Percentiles rank a stretch among this genome's conserved stretches.
phyloP scores from a whole-genome alignment of 345 rosid species.

The Linum usitatissimum region DNA sequence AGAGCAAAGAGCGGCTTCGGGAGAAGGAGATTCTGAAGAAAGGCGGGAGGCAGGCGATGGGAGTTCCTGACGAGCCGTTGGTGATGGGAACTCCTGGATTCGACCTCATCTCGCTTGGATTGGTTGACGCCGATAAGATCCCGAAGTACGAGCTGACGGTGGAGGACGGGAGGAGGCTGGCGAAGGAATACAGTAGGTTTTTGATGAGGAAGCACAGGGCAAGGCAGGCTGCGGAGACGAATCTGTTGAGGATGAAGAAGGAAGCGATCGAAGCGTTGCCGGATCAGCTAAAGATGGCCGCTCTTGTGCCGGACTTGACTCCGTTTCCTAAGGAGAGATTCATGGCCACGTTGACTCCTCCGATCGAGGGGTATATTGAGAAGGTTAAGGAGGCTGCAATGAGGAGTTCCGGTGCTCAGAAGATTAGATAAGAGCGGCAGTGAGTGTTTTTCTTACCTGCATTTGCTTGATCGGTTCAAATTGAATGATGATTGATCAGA shows the following conservation, averaged over 20 bases:
- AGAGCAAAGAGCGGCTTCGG: slow-evolving; percentile 49
- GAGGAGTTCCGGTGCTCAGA: slow-evolving; percentile 57
- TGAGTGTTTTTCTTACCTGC: no score
- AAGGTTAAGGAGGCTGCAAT: slow-evolving; percentile 71
- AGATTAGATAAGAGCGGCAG: slow-evolving; percentile 39
- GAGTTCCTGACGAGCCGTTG: slow-evolving; percentile 51
- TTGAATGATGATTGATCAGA: no score
- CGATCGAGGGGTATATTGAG: slow-evolving; percentile 86
- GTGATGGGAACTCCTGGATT: slow-evolving; percentile 62
- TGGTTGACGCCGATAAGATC: slow-evolving; percentile 61
- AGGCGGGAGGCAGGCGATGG: slow-evolving; percentile 34
- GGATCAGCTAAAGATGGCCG: slow-evolving; percentile 47
- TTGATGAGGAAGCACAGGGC: slow-evolving; percentile 73
- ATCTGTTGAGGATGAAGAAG: slow-evolving; percentile 22
- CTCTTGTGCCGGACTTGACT: slow-evolving; percentile 65
- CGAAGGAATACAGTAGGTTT: slow-evolving; percentile 76
- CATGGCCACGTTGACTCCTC: slow-evolving; percentile 90
- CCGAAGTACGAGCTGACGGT: slow-evolving; percentile 79
- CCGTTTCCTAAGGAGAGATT: slow-evolving; percentile 65
- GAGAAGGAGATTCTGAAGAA: slow-evolving; percentile 65
- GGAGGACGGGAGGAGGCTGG: slow-evolving; percentile 72
- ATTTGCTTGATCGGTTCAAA: no score
- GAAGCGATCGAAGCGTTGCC: slow-evolving; percentile 64
- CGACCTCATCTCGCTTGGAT: slow-evolving; percentile 58
- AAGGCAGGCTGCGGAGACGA: slow-evolving; percentile 58